phyloP scores from a whole-genome alignment of 192 early-diverging fungal genomes.

The Coemansia sp. region DNA sequence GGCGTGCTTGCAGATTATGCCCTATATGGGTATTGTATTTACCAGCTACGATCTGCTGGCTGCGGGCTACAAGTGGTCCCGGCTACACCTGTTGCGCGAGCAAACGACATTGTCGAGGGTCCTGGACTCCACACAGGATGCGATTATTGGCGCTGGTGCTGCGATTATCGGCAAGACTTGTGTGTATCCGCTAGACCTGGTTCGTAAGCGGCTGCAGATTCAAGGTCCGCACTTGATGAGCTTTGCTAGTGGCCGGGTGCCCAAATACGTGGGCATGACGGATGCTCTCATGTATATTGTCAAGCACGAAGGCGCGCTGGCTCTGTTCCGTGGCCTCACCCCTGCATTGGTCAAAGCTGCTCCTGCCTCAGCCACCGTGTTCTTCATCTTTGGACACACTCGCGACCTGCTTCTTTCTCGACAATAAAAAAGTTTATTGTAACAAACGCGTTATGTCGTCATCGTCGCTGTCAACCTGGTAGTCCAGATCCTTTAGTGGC shows the following conservation, averaged over 20 bases:
- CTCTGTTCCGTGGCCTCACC: conserved; percentile 83
- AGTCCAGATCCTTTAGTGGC: conserved; percentile 24
- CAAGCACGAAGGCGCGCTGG: conserved; percentile 71
- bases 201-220: conserved; percentile 75
- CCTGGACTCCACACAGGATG: conserved; percentile 55
- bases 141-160: conserved; percentile 74
- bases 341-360: conserved; percentile 86
- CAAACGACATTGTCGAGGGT: conserved; percentile 1
- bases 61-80: conserved; percentile 37
- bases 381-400: conserved; percentile 74
- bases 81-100: conserved; percentile 1
- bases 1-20: conserved; percentile 83
- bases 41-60: conserved; percentile 67
- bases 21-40: conserved; percentile 95
- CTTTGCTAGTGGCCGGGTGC: conserved; percentile 64
- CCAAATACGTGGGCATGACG: conserved; percentile 63
- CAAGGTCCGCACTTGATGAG: conserved; percentile 68
- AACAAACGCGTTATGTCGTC: conserved; percentile 8
- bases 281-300: conserved; percentile 65
- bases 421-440: background rate
- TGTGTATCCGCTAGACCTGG: conserved; percentile 90
- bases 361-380: conserved; percentile 81
- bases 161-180: conserved; percentile 79
- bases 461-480: conserved; percentile 30
- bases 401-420: conserved; percentile 54